Evolutionary conservation across 805 yeast species (phyloP).

Genomic region (Sugiyamaella lignohabitans): DNA sequence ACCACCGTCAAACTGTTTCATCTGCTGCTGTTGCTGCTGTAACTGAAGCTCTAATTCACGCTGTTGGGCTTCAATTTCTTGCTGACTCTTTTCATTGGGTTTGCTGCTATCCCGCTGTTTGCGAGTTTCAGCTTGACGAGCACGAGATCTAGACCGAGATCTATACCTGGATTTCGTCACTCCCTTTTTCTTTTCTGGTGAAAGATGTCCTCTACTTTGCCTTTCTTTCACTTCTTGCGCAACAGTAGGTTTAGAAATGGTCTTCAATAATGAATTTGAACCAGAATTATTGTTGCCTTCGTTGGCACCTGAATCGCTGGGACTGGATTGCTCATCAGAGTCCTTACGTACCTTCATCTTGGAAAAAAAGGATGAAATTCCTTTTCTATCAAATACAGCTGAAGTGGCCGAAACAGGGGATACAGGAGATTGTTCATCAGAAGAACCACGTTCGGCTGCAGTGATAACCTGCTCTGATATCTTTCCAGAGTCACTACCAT

Average conservation of each 20-base stretch:
- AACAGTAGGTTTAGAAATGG: neutral
- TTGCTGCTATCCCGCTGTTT: neutral
- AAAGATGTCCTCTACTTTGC: neutral
- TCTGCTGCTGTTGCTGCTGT: conserved; percentile 17
- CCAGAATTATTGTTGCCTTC: neutral
- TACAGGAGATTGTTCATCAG: conserved; percentile 1
- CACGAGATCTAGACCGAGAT: conserved; percentile 4
- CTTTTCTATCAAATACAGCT: conserved; percentile 12
- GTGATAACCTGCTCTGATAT: conserved; percentile 1
- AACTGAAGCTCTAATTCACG: conserved; percentile 8
- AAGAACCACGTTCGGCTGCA: neutral
- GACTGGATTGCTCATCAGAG: neutral
- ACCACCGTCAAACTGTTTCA: conserved; percentile 14
- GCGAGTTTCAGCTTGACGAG: neutral
- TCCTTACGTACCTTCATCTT: conserved; percentile 5
- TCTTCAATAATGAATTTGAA: too few relatives aligned
- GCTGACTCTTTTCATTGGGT: neutral
- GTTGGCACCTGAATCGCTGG: neutral
- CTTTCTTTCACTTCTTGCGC: neutral
- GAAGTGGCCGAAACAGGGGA: neutral
- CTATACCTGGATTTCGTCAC: conserved; percentile 5
- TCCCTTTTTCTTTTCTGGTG: neutral
- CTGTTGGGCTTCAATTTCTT: conserved; percentile 5
- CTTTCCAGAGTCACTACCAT: neutral
- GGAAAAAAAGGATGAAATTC: conserved; percentile 16